Evolutionary conservation across 805 yeast species (phyloP), one percentile per base, ranked within the genome.

Genomic region (Sugiyamaella smithiae): DNA sequence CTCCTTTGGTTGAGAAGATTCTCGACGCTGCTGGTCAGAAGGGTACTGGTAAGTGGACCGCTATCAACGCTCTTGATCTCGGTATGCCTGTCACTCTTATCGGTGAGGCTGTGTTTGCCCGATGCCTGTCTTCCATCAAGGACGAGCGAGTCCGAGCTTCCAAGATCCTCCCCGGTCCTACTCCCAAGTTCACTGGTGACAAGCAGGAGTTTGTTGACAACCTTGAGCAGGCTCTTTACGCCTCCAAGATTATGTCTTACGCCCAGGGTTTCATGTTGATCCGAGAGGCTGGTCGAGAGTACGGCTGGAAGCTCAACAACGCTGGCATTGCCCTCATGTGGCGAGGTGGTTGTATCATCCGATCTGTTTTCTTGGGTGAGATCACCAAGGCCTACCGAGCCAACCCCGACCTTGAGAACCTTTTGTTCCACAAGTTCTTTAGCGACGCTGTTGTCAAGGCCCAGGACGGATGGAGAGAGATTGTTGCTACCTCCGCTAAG

Each of bases 11-110:
- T 53, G 98, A 93, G 78, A 93, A 91, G 81, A 90, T 91, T 67
- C 76, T 89, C 71, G 99, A 91, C 75, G 71, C 87, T 66, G 99
- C 99, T 61, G 98, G 98, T 64, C 98, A 91, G 80, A 91, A 91
- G 81, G 99, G 99, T 81, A 91, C 99, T 60, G 99, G 99, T 78
- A 91, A 91, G 78, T 91, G 99, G 99, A 93, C 98, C 61, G 97
- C 98, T 57, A 88, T 91, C 72, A 90, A 89, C 70, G 98, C 98
- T 56, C 78, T 91, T 64, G 98, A 93, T 73, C 79, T 93, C 63
- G 98, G 98, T 72, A 88, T 88, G 86, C 99, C 99, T 61, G 96
- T 91, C 62, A 89, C 98, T 55, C 80, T 91, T 70, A 93, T 91
- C 64, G 97, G 98, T 71, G 99, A 91, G 80, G 98, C 99, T 53